A percentile compares a stretch with the other conserved stretches of the same genome.
Evolutionary conservation across 2,329 filamentous ascomycete genomes (phyloP).

Genomic region (Ophiocordyceps polyrhachis-furcata): DNA sequence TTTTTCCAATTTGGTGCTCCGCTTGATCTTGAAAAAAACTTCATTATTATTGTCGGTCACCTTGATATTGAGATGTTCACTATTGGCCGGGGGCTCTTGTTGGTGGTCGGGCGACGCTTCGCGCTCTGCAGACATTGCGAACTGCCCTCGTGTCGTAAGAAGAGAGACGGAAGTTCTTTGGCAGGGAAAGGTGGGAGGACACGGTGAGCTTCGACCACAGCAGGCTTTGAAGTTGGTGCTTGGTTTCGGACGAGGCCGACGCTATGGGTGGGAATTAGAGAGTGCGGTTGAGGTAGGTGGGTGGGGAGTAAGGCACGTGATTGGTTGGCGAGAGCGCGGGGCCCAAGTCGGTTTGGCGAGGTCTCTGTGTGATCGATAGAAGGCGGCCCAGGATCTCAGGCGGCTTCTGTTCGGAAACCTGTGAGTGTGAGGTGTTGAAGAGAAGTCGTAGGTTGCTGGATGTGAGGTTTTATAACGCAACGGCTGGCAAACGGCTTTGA

Average conservation of each 20-base stretch:
- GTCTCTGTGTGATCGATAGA: background rate
- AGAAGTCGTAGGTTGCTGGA: background rate
- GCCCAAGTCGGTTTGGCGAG: background rate
- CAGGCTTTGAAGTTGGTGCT: background rate
- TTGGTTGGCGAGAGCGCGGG: constrained; percentile 5
- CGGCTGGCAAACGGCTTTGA: background rate
- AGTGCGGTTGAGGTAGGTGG: constrained; percentile 5
- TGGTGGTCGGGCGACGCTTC: constrained; percentile 21
- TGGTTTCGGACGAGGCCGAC: background rate
- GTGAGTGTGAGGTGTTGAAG: too few relatives aligned
- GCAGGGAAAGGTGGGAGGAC: background rate
- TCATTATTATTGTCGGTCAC: constrained; percentile 99
- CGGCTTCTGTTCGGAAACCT: background rate
- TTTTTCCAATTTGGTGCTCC: constrained; percentile 87
- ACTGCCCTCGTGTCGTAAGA: background rate
- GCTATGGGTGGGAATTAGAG: background rate
- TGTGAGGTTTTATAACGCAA: background rate
- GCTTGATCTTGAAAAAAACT: constrained; percentile 99
- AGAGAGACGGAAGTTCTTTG: background rate
- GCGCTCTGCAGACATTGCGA: background rate
- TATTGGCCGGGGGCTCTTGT: constrained; percentile 25
- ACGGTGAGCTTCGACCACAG: background rate
- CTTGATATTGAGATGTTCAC: constrained; percentile 95
- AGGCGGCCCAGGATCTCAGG: background rate
- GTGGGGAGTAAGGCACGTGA: constrained; percentile 8